Base-by-base conservation (phyloP, 192 early-diverging fungal genomes). In the Coemansia sp. region DNA sequence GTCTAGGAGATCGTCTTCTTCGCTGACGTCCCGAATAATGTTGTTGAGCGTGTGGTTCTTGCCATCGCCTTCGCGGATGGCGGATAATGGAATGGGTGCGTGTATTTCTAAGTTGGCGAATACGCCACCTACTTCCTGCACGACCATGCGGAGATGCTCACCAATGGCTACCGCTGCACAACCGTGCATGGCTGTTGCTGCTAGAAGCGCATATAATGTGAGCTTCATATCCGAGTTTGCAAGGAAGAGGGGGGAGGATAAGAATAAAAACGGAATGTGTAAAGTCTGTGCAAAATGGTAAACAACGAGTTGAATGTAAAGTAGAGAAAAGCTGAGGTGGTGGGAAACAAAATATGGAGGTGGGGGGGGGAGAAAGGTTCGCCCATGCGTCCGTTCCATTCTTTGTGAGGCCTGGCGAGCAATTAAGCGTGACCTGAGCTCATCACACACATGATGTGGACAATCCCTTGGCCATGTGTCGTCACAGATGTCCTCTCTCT, bases 31-130 rank as follows among this genome's bases (percentile, higher is more conserved):
- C 41, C 73, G 72, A 36, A 84, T 75, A 27, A 84, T 73, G 41
- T 78, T 64, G 67, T 84, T 84, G 57, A 84, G 73, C 15, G 81
- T 75, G 29, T 57, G 65, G 76, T 82, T 82, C 69, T 82, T 82
- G 31, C 80, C 80, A 15, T 61, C 51, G 45, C 60, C 64, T 5
- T 61, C 78, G 48, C 25, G 19, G 44, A n/a, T 57, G 53, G 63
- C 10, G 34, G 63, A 17, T 31, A n/a, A 38, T 63, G 4, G 64
- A 1, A 12, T 55, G 53, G 57, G 32, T 14, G 25, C 23, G 38
- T 14, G 37, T 15, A 78, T 4, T 41, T 68, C 61, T 38, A 77
- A 21, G 51, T 48, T 41, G 36, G 67, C 34, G 36, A 82, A 77
- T 29, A 82, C 68, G 36, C 80, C 80, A 0, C 67, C 68, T 21